A percentile compares a stretch with the other conserved stretches of the same genome.
These are phyloP conservation scores for Fusarium sp. DNA, from an alignment of 2,329 filamentous ascomycete genomes.

Conservation along the genomic window DNA sequence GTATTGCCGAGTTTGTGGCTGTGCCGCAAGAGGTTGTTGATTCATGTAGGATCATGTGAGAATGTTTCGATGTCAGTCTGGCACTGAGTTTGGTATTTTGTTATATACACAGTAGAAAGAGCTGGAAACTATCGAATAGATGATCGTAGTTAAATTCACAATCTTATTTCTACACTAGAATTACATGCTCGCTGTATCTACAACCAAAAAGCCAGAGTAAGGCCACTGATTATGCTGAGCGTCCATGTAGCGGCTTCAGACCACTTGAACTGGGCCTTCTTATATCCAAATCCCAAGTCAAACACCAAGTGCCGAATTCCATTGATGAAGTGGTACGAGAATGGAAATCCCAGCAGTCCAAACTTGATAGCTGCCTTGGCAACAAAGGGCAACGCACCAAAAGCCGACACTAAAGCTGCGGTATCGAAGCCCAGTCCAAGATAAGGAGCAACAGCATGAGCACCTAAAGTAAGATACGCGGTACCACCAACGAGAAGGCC, in stretches of 20 bases:
- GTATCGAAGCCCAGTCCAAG: constrained; percentile 16
- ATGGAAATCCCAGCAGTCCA: constrained; percentile 21
- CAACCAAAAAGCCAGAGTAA: constrained; percentile 10
- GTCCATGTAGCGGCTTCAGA: constrained; percentile 25
- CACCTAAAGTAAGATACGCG: constrained; percentile 9
- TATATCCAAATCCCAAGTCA: constrained; percentile 27
- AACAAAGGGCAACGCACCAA: constrained; percentile 12
- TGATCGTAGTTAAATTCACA: background rate
- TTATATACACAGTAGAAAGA: background rate
- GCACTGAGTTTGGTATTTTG: background rate
- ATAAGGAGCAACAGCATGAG: constrained; percentile 14
- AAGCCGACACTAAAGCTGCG: background rate
- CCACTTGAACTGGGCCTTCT: constrained; percentile 19
- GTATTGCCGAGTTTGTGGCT: background rate
- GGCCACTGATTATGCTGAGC: background rate
- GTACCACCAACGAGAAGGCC: constrained; percentile 16
- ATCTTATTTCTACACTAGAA: background rate
- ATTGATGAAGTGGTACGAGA: constrained; percentile 27
- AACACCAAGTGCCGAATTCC: constrained; percentile 28
- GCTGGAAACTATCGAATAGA: background rate
- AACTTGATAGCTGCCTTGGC: constrained; percentile 17
- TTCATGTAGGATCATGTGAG: background rate
- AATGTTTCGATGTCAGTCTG: constrained; percentile 1
- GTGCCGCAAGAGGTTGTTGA: background rate
- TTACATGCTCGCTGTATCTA: background rate